phyloP scores from a whole-genome alignment of 1,284 basidiomycete species.

The Melampsora larici-populina region DNA sequence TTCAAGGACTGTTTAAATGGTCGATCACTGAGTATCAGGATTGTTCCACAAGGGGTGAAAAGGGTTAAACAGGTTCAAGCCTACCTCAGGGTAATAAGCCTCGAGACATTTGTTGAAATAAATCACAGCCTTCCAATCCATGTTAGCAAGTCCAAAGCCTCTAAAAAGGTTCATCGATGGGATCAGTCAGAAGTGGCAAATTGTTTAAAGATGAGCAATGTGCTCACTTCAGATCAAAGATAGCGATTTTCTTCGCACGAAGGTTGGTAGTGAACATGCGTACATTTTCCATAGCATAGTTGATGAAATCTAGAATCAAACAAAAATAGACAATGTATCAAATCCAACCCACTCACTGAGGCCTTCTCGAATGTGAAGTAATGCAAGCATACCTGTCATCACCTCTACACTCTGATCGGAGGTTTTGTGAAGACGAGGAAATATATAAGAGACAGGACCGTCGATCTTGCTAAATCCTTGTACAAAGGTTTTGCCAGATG shows the following conservation, averaged over 20 bases:
- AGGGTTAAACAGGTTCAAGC: not conserved
- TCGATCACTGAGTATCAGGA: too few relatives aligned
- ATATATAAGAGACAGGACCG: constrained; percentile 29
- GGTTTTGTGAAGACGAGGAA: constrained; percentile 18
- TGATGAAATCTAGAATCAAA: constrained; percentile 23
- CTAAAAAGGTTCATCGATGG: not conserved
- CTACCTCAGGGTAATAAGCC: constrained; percentile 51
- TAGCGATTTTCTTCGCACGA: constrained; percentile 9
- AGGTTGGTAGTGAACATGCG: constrained; percentile 17
- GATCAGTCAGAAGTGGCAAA: not conserved
- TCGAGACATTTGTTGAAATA: constrained; percentile 51
- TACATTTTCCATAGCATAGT: constrained; percentile 32
- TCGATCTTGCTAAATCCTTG: constrained; percentile 28
- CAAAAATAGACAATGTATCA: too few relatives aligned
- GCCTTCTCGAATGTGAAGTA: too few relatives aligned
- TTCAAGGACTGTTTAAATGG: constrained; percentile 20
- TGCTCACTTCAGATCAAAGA: constrained; percentile 28
- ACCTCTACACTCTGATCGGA: constrained; percentile 27
- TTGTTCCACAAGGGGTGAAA: too few relatives aligned
- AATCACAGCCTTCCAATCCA: constrained; percentile 43
- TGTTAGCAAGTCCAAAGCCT: constrained; percentile 27
- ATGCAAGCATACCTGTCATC: not conserved
- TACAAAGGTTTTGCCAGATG: constrained; percentile 28
- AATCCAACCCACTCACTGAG: too few relatives aligned
- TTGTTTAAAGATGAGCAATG: not conserved